Conservation (phyloP, 2,329 filamentous ascomycete species). For the Capronia americana region DNA sequence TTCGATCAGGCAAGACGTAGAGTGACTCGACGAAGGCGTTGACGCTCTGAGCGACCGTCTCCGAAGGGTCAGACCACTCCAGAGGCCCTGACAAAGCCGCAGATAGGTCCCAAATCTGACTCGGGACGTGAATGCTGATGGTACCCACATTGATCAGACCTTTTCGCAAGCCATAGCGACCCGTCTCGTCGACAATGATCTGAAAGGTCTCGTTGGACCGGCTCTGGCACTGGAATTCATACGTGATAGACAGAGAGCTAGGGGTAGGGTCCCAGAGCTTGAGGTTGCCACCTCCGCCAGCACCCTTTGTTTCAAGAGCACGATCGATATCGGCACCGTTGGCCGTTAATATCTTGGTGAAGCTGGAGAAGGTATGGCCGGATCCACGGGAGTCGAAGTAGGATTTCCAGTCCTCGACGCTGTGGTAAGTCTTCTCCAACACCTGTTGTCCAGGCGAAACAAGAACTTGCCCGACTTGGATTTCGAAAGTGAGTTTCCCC, state of each 20-base stretch:
- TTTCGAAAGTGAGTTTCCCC: constrained; percentile 46
- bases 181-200: constrained; percentile 45
- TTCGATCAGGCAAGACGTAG: constrained; percentile 43
- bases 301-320: constrained; percentile 45
- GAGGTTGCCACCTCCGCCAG: constrained; percentile 24
- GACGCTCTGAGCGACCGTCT: constrained; percentile 42
- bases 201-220: constrained; percentile 43
- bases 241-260: constrained; percentile 38
- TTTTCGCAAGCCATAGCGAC: constrained; percentile 42
- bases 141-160: constrained; percentile 43
- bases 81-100: constrained; percentile 42
- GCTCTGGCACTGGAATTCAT: constrained; percentile 50
- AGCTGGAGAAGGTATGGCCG: constrained; percentile 41
- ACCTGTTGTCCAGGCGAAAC: constrained; percentile 37
- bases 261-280: constrained; percentile 28
- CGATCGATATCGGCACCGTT: constrained; percentile 51
- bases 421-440: constrained; percentile 21
- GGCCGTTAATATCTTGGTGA: constrained; percentile 48
- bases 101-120: constrained; percentile 50
- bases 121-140: constrained; percentile 50
- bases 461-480: constrained; percentile 48
- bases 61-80: constrained; percentile 38
- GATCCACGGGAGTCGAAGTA: constrained; percentile 42
- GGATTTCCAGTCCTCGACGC: constrained; percentile 42
- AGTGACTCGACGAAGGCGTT: constrained; percentile 45